Evolutionary conservation across 2,329 filamentous ascomycete genomes (phyloP).

Genomic region (Fusarium nisikadoi): DNA sequence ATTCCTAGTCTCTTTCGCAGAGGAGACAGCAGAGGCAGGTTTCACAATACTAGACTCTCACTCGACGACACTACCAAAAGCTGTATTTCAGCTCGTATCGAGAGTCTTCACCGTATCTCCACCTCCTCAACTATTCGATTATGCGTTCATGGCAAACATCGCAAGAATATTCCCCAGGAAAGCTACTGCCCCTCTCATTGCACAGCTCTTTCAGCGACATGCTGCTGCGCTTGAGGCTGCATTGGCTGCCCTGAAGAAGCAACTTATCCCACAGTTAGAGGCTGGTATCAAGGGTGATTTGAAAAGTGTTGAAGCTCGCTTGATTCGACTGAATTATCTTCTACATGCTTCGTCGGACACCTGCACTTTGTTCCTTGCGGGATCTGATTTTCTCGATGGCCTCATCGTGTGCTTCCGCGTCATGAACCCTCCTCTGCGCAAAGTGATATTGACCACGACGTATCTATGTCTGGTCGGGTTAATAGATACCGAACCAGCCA

Average conservation of each 20-base stretch:
- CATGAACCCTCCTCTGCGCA: slow-evolving; percentile 71
- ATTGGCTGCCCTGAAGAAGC: slow-evolving; percentile 69
- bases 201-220: slow-evolving; percentile 63
- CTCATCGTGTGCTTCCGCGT: slow-evolving; percentile 73
- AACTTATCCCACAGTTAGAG: slow-evolving; percentile 71
- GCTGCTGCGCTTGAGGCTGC: slow-evolving; percentile 62
- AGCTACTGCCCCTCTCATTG: slow-evolving; percentile 62
- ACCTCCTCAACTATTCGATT: slow-evolving; percentile 65
- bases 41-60: slow-evolving; percentile 49
- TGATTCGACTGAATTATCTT: slow-evolving; percentile 71
- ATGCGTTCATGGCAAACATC: slow-evolving; percentile 76
- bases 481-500: slow-evolving; percentile 72
- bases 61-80: slow-evolving; percentile 65
- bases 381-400: slow-evolving; percentile 87
- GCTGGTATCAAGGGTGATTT: slow-evolving; percentile 66
- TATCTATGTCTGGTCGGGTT: slow-evolving; percentile 82
- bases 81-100: slow-evolving; percentile 71
- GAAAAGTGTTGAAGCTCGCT: slow-evolving; percentile 62
- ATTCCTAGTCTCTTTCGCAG: slow-evolving; percentile 77
- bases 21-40: slow-evolving; percentile 59
- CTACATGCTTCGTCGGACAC: slow-evolving; percentile 68
- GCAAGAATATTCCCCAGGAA: slow-evolving; percentile 74
- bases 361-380: slow-evolving; percentile 76
- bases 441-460: slow-evolving; percentile 74
- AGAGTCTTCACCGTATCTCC: slow-evolving; percentile 60